phyloP scores from a whole-genome alignment of 176 grass and related monocot species.

The Leersia perrieri region DNA sequence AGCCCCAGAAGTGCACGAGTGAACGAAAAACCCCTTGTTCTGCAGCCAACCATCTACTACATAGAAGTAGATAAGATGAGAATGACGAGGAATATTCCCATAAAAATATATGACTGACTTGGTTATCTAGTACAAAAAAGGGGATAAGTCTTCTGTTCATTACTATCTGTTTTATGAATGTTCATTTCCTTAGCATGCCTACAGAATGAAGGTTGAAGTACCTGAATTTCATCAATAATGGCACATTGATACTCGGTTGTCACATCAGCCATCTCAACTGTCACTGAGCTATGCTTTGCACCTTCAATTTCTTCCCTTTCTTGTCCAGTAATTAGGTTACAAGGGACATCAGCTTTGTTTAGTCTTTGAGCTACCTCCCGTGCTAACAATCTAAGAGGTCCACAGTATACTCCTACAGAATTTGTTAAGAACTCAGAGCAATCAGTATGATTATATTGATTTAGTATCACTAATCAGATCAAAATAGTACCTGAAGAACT shows the following conservation, averaged over 20 bases:
- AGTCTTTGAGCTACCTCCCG: constrained; percentile 83
- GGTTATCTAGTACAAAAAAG: constrained; percentile 22
- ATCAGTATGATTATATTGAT: constrained; percentile 4
- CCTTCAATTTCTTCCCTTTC: constrained; percentile 83
- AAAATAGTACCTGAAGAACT: constrained; percentile 77
- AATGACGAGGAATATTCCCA: constrained; percentile 25
- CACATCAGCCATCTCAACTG: constrained; percentile 90
- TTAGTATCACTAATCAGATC: constrained; percentile 17
- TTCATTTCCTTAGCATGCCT: constrained; percentile 13
- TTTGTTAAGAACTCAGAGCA: constrained; percentile 20
- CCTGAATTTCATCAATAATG: constrained; percentile 99
- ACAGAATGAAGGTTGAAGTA: constrained; percentile 29
- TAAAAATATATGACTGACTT: constrained; percentile 12
- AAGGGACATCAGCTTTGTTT: constrained; percentile 78
- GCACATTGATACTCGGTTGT: constrained; percentile 76
- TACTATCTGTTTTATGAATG: constrained; percentile 1
- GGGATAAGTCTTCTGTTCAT: not conserved
- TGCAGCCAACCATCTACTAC: constrained; percentile 90
- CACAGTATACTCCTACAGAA: constrained; percentile 86
- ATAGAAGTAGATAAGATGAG: constrained; percentile 32
- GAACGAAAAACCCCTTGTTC: constrained; percentile 83
- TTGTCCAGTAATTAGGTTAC: constrained; percentile 94
- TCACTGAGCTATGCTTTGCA: constrained; percentile 86
- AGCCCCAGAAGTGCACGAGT: constrained; percentile 92
- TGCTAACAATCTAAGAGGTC: constrained; percentile 90